Evolutionary conservation across 1,139 yeast species (phyloP).

Genomic region (Hyphopichia burtonii): DNA sequence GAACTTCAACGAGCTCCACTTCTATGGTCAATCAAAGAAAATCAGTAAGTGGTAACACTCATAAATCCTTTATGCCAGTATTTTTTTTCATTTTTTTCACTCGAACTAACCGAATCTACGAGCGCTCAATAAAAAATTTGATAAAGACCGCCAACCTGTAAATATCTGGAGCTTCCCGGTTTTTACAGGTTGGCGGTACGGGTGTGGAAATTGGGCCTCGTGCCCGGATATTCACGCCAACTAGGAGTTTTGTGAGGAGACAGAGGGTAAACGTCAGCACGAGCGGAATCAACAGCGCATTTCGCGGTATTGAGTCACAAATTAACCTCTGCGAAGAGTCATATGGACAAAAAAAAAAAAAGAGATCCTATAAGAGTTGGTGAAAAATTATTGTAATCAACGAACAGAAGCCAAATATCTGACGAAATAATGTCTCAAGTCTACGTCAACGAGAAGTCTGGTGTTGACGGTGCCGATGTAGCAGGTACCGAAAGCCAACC

Average conservation of each 20-base stretch:
- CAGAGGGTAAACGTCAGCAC: no score
- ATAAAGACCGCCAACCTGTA: not conserved
- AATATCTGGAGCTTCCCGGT: not conserved
- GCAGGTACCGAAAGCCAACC: conserved; percentile 71
- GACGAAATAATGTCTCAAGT: conserved; percentile 13
- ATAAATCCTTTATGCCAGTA: not conserved
- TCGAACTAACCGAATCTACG: no score
- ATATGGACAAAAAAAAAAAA: not conserved
- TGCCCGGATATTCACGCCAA: no score
- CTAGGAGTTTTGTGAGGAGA: no score
- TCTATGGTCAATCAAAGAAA: no score
- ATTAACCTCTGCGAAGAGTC: not conserved
- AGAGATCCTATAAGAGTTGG: not conserved
- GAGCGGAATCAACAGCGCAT: no score
- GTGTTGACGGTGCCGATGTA: conserved; percentile 55
- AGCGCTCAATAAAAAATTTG: not conserved
- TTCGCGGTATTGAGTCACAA: not conserved
- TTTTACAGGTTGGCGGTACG: not conserved
- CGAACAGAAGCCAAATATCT: not conserved
- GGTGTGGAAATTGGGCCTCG: no score
- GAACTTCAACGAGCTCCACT: no score
- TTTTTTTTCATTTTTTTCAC: not conserved
- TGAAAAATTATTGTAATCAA: no score
- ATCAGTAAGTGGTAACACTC: no score
- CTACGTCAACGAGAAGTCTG: conserved; percentile 72